Evolutionary conservation across 2,329 filamentous ascomycete genomes (phyloP).

Genomic region (Cladosporium cucumerinum): DNA sequence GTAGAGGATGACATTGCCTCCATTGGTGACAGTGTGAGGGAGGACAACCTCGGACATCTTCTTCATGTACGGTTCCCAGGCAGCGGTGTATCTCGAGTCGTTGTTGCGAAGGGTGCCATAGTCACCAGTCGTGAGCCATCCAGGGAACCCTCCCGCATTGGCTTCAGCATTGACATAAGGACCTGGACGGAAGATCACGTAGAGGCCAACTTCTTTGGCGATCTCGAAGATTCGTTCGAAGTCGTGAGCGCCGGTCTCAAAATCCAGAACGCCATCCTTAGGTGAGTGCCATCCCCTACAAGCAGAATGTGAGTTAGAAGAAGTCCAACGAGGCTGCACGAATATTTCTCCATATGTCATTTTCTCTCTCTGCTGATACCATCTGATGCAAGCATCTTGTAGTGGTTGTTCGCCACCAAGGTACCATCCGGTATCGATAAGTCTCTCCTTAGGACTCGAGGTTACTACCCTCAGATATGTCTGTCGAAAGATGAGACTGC

Average conservation of each 20-base stretch:
- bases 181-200: conserved; percentile 58
- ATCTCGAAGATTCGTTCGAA: conserved; percentile 74
- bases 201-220: conserved; percentile 69
- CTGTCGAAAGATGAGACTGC: background rate
- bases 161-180: conserved; percentile 66
- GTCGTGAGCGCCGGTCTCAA: conserved; percentile 53
- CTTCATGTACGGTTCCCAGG: conserved; percentile 65
- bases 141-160: conserved; percentile 74
- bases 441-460: background rate
- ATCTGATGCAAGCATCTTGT: background rate
- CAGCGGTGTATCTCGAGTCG: conserved; percentile 59
- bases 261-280: conserved; percentile 40
- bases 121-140: conserved; percentile 68
- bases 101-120: conserved; percentile 62
- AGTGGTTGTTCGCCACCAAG: background rate
- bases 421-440: background rate
- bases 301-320: background rate
- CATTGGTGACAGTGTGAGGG: conserved; percentile 75
- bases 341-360: background rate
- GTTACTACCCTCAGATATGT: background rate
- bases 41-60: conserved; percentile 65
- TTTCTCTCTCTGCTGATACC: background rate
- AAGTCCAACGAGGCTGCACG: background rate
- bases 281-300: conserved; percentile 43
- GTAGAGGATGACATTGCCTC: conserved; percentile 71